A percentile compares a stretch with the other conserved stretches of the same genome.
Evolutionary conservation across 1,284 basidiomycete genomes (phyloP).

Genomic region (Ceratobasidium sp.): DNA sequence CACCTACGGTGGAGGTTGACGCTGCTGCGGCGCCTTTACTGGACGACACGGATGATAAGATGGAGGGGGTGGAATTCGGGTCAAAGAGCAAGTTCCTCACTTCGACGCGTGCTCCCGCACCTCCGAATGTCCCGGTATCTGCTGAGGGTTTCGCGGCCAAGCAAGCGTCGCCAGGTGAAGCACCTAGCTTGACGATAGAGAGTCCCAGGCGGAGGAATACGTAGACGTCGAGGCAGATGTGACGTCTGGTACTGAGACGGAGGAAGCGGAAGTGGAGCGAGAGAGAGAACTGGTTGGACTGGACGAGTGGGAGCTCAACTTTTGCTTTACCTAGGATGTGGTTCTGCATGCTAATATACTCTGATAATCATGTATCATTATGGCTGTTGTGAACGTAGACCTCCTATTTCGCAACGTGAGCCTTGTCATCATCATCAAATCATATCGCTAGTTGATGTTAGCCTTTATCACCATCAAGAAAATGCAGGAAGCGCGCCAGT

Average conservation of each 20-base stretch:
- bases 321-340: neutral
- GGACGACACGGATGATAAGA: neutral
- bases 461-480: too few relatives aligned
- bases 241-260: neutral
- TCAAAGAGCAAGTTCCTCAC: neutral
- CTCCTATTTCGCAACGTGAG: too few relatives aligned
- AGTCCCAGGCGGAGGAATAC: neutral
- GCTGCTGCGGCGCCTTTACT: neutral
- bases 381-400: neutral
- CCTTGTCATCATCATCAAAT: too few relatives aligned
- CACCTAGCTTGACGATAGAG: constrained; percentile 6
- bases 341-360: neutral
- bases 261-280: neutral
- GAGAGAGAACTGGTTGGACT: neutral
- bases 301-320: constrained; percentile 10
- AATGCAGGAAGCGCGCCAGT: too few relatives aligned
- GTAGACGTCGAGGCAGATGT: constrained; percentile 2
- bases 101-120: neutral
- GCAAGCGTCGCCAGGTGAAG: neutral
- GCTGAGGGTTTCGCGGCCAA: neutral
- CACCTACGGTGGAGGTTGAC: neutral
- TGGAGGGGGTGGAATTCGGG: neutral
- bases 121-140: neutral
- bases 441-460: too few relatives aligned
- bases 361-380: neutral